A percentile compares a stretch with the other conserved stretches of the same genome.
Evolutionary conservation across 768 basidiomycete genomes (phyloP).

Genomic region (Lactarius pseudohatsudake): DNA sequence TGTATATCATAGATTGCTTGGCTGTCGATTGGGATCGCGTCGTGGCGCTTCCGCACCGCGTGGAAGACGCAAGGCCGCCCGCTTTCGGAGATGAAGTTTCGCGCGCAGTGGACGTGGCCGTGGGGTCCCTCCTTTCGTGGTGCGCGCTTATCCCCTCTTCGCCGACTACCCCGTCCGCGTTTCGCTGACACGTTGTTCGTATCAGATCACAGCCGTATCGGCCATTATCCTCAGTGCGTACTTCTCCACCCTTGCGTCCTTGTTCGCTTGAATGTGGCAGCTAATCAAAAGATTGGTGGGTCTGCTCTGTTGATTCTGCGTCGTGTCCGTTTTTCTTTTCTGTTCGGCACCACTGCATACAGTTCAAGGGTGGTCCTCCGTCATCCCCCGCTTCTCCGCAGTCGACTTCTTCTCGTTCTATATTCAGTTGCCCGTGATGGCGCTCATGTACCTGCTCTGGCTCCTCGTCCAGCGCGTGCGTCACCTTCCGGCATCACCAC

Average conservation of each 20-base stretch:
- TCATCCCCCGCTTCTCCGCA: conserved; percentile 61
- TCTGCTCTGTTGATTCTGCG: too few relatives aligned
- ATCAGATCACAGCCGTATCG: conserved; percentile 51
- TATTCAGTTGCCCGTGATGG: conserved; percentile 73
- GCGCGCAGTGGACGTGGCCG: conserved; percentile 74
- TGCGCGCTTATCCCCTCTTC: conserved; percentile 33
- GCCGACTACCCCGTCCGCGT: not conserved
- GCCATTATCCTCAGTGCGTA: conserved; percentile 61
- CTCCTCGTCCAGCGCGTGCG: conserved; percentile 35
- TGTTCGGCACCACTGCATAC: not conserved
- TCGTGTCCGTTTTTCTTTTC: too few relatives aligned
- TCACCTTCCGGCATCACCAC: conserved; percentile 3
- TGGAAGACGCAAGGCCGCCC: conserved; percentile 74
- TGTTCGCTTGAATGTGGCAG: too few relatives aligned
- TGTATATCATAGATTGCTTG: conserved; percentile 65
- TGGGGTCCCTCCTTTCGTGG: conserved; percentile 85
- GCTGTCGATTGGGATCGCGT: conserved; percentile 83
- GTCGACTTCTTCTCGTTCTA: conserved; percentile 79
- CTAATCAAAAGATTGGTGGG: too few relatives aligned
- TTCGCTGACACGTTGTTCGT: conserved; percentile 8
- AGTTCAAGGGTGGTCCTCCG: conserved; percentile 89
- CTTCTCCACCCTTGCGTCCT: not conserved
- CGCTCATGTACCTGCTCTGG: conserved; percentile 65
- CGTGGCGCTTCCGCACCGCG: conserved; percentile 76
- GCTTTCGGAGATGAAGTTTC: conserved; percentile 70